Base-by-base conservation (phyloP, 345 rosid species). In the Trapa bicornis region DNA sequence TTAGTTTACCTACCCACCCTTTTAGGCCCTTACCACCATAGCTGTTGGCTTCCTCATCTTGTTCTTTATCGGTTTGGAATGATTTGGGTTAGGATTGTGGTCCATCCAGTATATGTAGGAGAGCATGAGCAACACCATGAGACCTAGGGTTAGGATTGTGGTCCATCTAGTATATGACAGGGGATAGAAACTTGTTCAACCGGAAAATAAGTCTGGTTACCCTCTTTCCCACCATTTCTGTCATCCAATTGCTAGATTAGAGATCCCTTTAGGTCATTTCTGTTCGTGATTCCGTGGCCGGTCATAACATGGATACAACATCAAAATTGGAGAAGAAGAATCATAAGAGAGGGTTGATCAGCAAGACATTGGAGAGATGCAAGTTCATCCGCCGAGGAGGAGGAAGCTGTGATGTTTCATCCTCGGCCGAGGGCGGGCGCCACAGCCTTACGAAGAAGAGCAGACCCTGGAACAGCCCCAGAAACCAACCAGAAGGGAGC, bases 331-430 rank as follows among this genome's bases (percentile, higher is more conserved):
- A 29, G 14, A 4, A 22, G 61, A 70, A 42, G 65, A 74, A 29
- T 61, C 76, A 81, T 57, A 72, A 10, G 67, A 81, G 79, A 76
- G 80, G 76, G 54, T 71, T 83, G 60, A 70, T 92, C 10, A 9
- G 13, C 63, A 80, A 75, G 70, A 84, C 91, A 39, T 89, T 95
- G 96, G 77, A 81, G 66, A 75, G 84, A 54, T 73, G 91, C 79
- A 77, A 73, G 45, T 82, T 82, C 14, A 63, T 80, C 13, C 76
- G 89, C 52, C 56, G 68, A 0, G 66, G 64, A 12, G 47, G 68
- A 0, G 66, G 64, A 12, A 43, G 37, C 54, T 33, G 56, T 47
- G 0, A 17, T 53, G 48, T 45, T 45, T 5, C 13, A 50, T 17
- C 17, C 62, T 61, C 36, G 50, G n/a, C 43, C 32, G 42, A 56